Evolutionary conservation across 805 yeast species (phyloP), one percentile per base, ranked within the genome.

Genomic region (Wickerhamiella sorbophila): DNA sequence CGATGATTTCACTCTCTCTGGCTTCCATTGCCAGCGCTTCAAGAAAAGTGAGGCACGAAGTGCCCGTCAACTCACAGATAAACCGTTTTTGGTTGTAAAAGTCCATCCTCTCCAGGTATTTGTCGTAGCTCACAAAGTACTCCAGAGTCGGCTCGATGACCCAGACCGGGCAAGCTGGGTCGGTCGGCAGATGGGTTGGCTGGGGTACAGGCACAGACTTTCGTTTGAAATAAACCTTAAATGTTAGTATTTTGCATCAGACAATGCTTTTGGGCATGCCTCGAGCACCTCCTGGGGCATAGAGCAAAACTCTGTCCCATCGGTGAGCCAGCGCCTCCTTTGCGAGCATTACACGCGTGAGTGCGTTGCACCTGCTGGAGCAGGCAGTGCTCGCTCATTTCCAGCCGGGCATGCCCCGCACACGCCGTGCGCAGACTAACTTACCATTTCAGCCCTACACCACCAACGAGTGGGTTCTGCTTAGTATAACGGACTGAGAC

Each of bases 41-140:
- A 58, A 87, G 87, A 58, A 73, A 91, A 1, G 95, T 84, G 44
- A 88, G 69, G 53, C 93, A 80, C 15, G 95, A 79, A 53, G 85
- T 83, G 12, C 98, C 98, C 0, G 96, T 84, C 38, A 88, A 80
- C 61, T 91, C 98, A 64, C 97, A 91, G 10, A 86, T 91, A 62
- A 91, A 91, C 58, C 84, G 82, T 50, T 75, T 76, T 47, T 58
- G 62, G 37, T 44, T 51, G 51, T 64, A 64, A 48, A 61, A 63
- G 48, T 64, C 66, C 52, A 63, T 48, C 10, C 63, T 55, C 18
- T 62, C 62, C 38, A 91, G 63, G 53, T 84, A 88, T 8, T 77
- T 85, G 41, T 79, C 83, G 58, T 91, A 88, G 4, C 67, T 65
- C 12, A 65, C 51, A 58, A 86, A 91, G 85, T 93, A 88, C 64